Evolutionary conservation across 805 yeast species (phyloP).

Genomic region (Jamesozyma lodderae): DNA sequence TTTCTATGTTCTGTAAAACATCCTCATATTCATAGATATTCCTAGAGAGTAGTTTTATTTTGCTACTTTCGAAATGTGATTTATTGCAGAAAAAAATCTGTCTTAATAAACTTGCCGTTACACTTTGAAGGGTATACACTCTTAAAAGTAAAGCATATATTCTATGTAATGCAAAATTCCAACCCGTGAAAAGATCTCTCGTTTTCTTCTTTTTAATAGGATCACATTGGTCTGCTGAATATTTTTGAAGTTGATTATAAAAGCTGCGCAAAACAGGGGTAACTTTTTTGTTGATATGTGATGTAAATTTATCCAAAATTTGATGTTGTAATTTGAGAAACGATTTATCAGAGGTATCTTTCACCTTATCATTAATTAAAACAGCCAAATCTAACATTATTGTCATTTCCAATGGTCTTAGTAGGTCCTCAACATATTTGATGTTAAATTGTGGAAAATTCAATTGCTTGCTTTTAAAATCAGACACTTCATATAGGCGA

Average conservation of each 20-base stretch:
- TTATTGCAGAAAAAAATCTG: constrained; percentile 25
- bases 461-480: constrained; percentile 12
- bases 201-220: not conserved
- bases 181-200: constrained; percentile 3
- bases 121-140: constrained; percentile 11
- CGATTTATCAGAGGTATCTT: constrained; percentile 19
- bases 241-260: constrained; percentile 22
- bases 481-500: constrained; percentile 26
- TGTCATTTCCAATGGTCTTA: constrained; percentile 27
- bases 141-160: constrained; percentile 32
- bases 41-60: constrained; percentile 14
- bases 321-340: constrained; percentile 25
- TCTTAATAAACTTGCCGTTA: constrained; percentile 16
- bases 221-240: constrained; percentile 11
- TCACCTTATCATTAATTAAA: constrained; percentile 22
- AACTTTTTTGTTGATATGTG: constrained; percentile 19
- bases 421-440: constrained; percentile 25
- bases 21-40: constrained; percentile 22
- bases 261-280: constrained; percentile 19
- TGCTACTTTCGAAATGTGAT: constrained; percentile 10
- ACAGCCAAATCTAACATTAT: constrained; percentile 27
- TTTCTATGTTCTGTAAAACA: constrained; percentile 14
- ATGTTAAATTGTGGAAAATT: constrained; percentile 19
- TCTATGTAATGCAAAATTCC: constrained; percentile 34
- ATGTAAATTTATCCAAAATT: constrained; percentile 21